A percentile compares a stretch with the other conserved stretches of the same genome.
phyloP scores from a whole-genome alignment of 192 early-diverging fungal genomes.

The Coemansia sp. region DNA sequence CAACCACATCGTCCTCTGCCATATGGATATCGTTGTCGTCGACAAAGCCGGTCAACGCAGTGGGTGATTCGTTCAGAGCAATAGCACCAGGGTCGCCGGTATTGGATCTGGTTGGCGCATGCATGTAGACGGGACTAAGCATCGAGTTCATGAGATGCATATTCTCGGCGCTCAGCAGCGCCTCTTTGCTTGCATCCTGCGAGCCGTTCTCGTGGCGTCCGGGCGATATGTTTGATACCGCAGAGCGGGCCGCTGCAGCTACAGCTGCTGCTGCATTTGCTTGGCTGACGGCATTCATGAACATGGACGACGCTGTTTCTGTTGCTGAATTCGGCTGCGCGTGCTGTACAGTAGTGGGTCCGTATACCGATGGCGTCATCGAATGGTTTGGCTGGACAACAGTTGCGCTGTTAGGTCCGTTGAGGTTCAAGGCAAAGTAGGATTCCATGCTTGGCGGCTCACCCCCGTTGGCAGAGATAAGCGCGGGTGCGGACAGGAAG shows the following conservation, averaged over 20 bases:
- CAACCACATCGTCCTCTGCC: constrained; percentile 3
- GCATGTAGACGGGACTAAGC: constrained; percentile 32
- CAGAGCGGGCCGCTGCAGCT: neutral
- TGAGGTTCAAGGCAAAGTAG: constrained; percentile 38
- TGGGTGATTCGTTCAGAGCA: neutral
- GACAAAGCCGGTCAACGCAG: neutral
- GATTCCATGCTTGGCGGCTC: constrained; percentile 35
- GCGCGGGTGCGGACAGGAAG: constrained; percentile 49
- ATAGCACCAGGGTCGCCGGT: neutral
- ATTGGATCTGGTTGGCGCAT: neutral
- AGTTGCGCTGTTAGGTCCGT: neutral
- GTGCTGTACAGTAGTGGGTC: neutral
- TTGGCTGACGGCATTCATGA: constrained; percentile 25
- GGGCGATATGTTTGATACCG: neutral
- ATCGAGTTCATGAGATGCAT: constrained; percentile 50
- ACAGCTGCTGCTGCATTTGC: constrained; percentile 7
- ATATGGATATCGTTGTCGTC: constrained; percentile 26
- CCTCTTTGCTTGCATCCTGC: neutral
- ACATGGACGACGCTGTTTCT: constrained; percentile 10
- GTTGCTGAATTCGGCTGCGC: neutral
- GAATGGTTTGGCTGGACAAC: constrained; percentile 5
- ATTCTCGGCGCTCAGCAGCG: neutral
- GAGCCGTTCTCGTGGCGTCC: neutral
- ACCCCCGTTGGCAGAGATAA: constrained; percentile 38
- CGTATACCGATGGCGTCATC: constrained; percentile 15